Conservation (phyloP, 495 filamentous ascomycete genomes). For the Neurospora sublineolata region DNA sequence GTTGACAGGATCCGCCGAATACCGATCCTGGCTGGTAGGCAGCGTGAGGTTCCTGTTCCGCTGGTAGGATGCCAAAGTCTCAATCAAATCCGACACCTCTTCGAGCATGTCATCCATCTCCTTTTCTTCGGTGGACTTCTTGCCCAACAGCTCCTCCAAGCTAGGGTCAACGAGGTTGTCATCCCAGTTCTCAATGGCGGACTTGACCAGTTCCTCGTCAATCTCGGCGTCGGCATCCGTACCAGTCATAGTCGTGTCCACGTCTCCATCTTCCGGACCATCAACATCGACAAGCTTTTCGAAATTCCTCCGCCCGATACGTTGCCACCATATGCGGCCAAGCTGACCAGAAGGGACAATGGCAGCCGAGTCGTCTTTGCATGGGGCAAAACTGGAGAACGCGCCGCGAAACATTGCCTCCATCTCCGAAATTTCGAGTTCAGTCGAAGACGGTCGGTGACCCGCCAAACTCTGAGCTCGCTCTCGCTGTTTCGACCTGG, state of each 20-base stretch:
- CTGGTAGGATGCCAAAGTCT: conserved; percentile 79
- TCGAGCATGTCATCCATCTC: conserved; percentile 62
- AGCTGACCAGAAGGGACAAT: conserved; percentile 60
- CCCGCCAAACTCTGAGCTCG: conserved; percentile 59
- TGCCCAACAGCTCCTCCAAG: conserved; percentile 37
- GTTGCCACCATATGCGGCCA: conserved; percentile 78
- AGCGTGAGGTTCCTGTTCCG: conserved; percentile 63
- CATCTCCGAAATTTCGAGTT: conserved; percentile 50
- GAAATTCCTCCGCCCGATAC: conserved; percentile 51
- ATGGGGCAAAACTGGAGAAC: conserved; percentile 82
- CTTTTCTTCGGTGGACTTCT: conserved; percentile 43
- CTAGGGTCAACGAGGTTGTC: conserved; percentile 38
- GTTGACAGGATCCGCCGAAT: conserved; percentile 36
- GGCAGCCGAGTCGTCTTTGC: conserved; percentile 65
- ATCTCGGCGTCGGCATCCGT: conserved; percentile 20
- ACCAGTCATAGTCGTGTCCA: conserved; percentile 21
- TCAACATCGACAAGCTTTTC: conserved; percentile 34
- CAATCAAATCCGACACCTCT: conserved; percentile 72
- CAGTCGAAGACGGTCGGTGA: conserved; percentile 39
- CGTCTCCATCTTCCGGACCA: conserved; percentile 26
- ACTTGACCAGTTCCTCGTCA: conserved; percentile 36
- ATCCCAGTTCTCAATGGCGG: conserved; percentile 37
- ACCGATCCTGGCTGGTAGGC: conserved; percentile 36
- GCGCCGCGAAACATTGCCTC: conserved; percentile 68
- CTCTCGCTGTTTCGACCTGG: conserved; percentile 58